Evolutionary conservation across 768 basidiomycete genomes (phyloP), one percentile per base, ranked within the genome.

Genomic region (Tulasnella sp.): DNA sequence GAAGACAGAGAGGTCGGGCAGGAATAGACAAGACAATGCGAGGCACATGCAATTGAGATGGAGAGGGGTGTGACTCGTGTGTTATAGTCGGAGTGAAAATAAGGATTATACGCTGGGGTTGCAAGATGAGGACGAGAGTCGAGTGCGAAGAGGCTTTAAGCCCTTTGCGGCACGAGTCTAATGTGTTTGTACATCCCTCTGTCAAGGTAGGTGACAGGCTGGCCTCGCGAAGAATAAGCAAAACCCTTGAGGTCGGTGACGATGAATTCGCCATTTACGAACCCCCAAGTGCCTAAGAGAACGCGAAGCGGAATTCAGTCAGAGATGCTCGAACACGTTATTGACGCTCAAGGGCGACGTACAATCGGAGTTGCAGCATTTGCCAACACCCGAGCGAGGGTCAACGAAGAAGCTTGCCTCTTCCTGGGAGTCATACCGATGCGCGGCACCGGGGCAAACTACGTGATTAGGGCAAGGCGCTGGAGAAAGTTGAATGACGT

Each of bases 181-280:
- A 59, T 46, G 34, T 59, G 57, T 46, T 51, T 59, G 45, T 46
- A 49, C 10, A 46, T 59, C 34, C 30, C 21, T 8, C 57, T 46
- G 49, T 59, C 57, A 30, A 59, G 45, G 46, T 30, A 59, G 27
- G 41, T 59, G 27, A 59, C 49, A 12, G 57, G 57, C 15, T 59
- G 45, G 24, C 46, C 57, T 49, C 41, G 45, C 2, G 57, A 30
- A 19, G 46, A 34, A 15, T 59, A 59, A n/a, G 57, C 57, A 25
- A 49, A 59, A 27, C 57, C 57, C 22, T 48, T 49, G 12, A 59
- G 57, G 34, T 59, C 57, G 49, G 57, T 59, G 46, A 59, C 49
- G 46, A 59, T 59, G 48, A 49, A 59, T 24, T 49, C 49, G n/a
- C 57, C 57, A 42, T 59, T 42, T 24, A 59, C 24, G 31, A 38